Evolutionary conservation across 768 basidiomycete genomes (phyloP), one percentile per base, ranked within the genome.

Genomic region (Melanogaster broomeanus): DNA sequence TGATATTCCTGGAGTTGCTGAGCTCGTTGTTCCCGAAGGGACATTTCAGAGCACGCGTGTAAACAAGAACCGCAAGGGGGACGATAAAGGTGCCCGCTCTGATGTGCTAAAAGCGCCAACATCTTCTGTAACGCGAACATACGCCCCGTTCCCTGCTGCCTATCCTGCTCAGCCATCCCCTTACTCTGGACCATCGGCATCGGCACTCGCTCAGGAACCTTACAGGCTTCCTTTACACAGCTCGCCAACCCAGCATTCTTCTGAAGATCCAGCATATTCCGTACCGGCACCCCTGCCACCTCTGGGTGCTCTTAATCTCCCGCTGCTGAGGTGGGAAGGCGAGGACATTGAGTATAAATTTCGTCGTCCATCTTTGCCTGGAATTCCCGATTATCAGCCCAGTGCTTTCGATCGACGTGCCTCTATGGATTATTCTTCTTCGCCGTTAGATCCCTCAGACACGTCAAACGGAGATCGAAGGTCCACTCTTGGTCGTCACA

Each of bases 21-120:
- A 82, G 48, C 72, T 90, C 42, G 66, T 72, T n/a, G 81, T 90
- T 0, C 87, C 89, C 2, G 77, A 83, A 1, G 84, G 82, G 12
- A 67, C 82, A 45, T 90, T 88, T 70, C 81, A 80, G 61, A 87
- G 83, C 63, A 84, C 84, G n/a, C 76, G 83, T 47, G 71, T 82
- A 18, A 74, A 69, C 56, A 84, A 84, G 62, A 76, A 67, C 55
- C 63, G 64, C 48, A 80, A 77, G 59, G 61, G 66, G 1, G 78
- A 83, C 37, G 74, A 80, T 42, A 16, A 58, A 10, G 63, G 70
- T 37, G 7, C 58, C 9, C 70, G 68, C 22, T 38, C 59, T 12
- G 68, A 73, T 41, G 64, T 73, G 39, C 52, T 72, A 25, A 68
- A 62, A 41, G 48, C 66, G 21, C 56, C 70, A 18, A 48, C 30